Conservation (phyloP, 768 basidiomycete species). For the Steccherinum ochraceum region DNA sequence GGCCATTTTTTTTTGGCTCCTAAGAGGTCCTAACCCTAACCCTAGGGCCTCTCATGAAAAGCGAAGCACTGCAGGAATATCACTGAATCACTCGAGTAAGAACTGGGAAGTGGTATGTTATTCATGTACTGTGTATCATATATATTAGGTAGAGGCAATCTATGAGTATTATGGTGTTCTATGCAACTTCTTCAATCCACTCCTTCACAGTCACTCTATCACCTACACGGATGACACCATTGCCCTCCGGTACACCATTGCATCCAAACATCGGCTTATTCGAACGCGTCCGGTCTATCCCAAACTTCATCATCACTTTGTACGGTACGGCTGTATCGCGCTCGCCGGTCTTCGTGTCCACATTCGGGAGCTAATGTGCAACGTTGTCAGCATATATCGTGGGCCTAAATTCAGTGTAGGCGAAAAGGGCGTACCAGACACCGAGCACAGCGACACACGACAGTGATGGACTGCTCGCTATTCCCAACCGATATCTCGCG, state of each 20-base stretch:
- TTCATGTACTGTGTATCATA: too few relatives aligned
- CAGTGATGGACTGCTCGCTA: slow-evolving; percentile 30
- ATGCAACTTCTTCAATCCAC: slow-evolving; percentile 9
- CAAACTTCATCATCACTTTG: slow-evolving; percentile 71
- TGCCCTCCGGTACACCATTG: slow-evolving; percentile 48
- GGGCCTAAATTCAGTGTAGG: slow-evolving; percentile 1
- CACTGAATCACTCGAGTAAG: too few relatives aligned
- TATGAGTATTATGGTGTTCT: too few relatives aligned
- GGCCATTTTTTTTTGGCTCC: slow-evolving; percentile 25
- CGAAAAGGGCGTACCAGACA: slow-evolving; percentile 52
- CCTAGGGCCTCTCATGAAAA: neutral
- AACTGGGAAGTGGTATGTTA: too few relatives aligned
- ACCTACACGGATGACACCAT: slow-evolving; percentile 54
- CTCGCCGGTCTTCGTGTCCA: slow-evolving; percentile 55
- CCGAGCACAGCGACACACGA: slow-evolving; percentile 66
- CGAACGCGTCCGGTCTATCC: slow-evolving; percentile 42
- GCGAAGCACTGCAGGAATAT: too few relatives aligned
- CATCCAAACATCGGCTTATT: slow-evolving; percentile 61
- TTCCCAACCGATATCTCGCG: slow-evolving; percentile 45
- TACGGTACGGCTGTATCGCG: slow-evolving; percentile 70
- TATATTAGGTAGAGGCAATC: too few relatives aligned
- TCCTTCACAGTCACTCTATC: slow-evolving; percentile 39
- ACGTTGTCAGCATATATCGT: neutral
- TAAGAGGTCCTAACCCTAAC: neutral
- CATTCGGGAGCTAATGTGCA: slow-evolving; percentile 57